Percentiles rank a stretch among this genome's conserved stretches.
phyloP scores from a whole-genome alignment of 441 rosid species.

The Eruca vesicaria region DNA sequence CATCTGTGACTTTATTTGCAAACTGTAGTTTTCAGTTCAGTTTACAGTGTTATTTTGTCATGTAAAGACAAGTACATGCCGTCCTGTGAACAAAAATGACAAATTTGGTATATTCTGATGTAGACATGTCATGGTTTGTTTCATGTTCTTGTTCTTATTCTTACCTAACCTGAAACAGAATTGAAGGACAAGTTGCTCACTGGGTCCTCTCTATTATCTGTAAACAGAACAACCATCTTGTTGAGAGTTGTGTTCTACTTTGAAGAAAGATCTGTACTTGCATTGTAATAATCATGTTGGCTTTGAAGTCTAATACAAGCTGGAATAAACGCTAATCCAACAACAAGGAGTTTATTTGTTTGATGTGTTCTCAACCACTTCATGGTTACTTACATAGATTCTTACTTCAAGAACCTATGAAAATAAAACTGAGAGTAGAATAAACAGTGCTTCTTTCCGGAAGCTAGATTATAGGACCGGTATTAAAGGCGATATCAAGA shows the following conservation, averaged over 20 bases:
- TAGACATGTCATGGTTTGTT: constrained; percentile 17
- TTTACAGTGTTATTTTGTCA: not conserved
- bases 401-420: constrained; percentile 14
- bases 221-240: not conserved
- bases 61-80: constrained; percentile 3
- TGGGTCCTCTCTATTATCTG: not conserved
- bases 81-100: not conserved
- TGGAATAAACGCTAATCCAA: not conserved
- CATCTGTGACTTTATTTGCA: not conserved
- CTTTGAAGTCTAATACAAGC: not conserved
- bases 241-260: not conserved
- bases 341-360: not conserved
- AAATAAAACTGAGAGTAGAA: not conserved
- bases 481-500: constrained; percentile 61
- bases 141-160: constrained; percentile 19
- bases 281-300: not conserved
- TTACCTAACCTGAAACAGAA: constrained; percentile 34
- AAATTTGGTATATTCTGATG: constrained; percentile 27
- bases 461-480: constrained; percentile 51
- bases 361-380: not conserved
- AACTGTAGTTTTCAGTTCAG: not conserved
- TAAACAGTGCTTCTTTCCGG: not conserved
- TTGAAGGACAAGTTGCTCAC: constrained; percentile 12
- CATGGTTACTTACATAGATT: constrained; percentile 5
- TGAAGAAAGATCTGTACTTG: not conserved